A percentile compares a stretch with the other conserved stretches of the same genome.
Conservation (phyloP, 495 filamentous ascomycete genomes). For the Hypoxylon subgilvum region DNA sequence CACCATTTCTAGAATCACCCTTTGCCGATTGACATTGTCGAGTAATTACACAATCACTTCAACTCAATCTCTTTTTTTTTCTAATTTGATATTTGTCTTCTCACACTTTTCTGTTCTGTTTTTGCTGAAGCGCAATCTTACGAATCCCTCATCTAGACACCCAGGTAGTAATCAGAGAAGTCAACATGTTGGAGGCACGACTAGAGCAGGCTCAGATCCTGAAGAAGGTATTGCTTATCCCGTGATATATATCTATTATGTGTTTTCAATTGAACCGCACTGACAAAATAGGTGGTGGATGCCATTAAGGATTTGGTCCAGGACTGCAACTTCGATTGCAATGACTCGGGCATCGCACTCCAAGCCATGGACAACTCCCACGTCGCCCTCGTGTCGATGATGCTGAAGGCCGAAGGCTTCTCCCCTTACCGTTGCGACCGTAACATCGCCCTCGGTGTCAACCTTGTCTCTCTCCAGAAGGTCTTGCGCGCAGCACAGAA, state of each 20-base stretch:
- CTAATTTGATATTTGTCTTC: too few species aligned
- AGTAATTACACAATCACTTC: background rate
- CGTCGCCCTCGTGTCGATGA: slow-evolving; percentile 98
- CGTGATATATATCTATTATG: background rate
- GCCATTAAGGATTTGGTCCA: slow-evolving; percentile 99
- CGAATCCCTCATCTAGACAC: background rate
- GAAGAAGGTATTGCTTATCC: slow-evolving; percentile 77
- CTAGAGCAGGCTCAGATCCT: slow-evolving; percentile 91
- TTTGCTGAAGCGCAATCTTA: background rate
- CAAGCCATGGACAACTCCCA: slow-evolving; percentile 99
- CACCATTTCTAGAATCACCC: slow-evolving; percentile 26
- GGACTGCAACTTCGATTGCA: slow-evolving; percentile 99
- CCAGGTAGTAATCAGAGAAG: background rate
- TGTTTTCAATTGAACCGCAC: background rate
- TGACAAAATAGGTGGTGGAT: slow-evolving; percentile 78
- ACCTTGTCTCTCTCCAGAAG: slow-evolving; percentile 94
- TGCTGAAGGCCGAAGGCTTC: slow-evolving; percentile 94
- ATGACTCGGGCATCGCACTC: slow-evolving; percentile 96
- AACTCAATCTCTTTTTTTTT: too few species aligned
- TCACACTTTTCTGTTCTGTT: too few species aligned
- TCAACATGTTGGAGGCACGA: slow-evolving; percentile 87
- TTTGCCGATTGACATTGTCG: background rate
- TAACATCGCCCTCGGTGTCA: slow-evolving; percentile 97
- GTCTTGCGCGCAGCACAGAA: slow-evolving; percentile 93
- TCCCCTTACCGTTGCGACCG: slow-evolving; percentile 98